Base-by-base conservation (phyloP, 768 basidiomycete genomes). In the Rhodotorula paludigena region DNA sequence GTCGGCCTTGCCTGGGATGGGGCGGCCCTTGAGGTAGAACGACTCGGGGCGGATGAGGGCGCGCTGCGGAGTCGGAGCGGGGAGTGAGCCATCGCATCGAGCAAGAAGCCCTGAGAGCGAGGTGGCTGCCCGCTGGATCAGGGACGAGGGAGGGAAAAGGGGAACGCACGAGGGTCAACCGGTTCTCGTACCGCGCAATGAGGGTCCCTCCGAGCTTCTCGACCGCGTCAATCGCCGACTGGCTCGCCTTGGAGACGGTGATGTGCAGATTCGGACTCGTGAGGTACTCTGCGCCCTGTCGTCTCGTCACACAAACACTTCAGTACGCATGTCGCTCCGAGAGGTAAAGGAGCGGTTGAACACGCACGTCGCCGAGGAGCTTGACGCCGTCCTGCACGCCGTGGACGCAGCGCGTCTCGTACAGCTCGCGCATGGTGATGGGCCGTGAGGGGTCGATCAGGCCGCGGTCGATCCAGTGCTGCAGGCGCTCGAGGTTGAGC, bases 131-230 rank as follows among this genome's bases (percentile, higher is more conserved):
- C n/a, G 28, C 6, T 8, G 41, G 30, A 33, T 30, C 9, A 12
- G 15, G n/a, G n/a, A n/a, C n/a, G n/a, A 32, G 32, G 10, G 30
- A 41, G 32, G n/a, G 39, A 44, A 25, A 35, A 33, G 49, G 10
- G 30, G 56, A 23, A 68, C 75, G 18, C 25, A 71, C 72, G 76
- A 81, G 83, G 1, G 89, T 87, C 41, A 96, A 83, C 28, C 83
- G 79, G 79, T 98, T 98, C 80, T 94, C 92, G 78, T 89, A 94
- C 76, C 90, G 88, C 80, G 92, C 92, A 53, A 88, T 85, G 42
- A 97, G 85, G 55, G 85, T 84, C 33, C 94, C 94, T 32, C 92
- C 91, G 16, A 81, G 82, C 25, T 81, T 81, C 77, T 97, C 90
- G 61, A 99, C 85, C 0, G 92, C 89, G 59, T 83, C 77, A 63